Conservation (phyloP, 1,284 basidiomycete genomes). For the Cutaneotrichosporon sp. region DNA sequence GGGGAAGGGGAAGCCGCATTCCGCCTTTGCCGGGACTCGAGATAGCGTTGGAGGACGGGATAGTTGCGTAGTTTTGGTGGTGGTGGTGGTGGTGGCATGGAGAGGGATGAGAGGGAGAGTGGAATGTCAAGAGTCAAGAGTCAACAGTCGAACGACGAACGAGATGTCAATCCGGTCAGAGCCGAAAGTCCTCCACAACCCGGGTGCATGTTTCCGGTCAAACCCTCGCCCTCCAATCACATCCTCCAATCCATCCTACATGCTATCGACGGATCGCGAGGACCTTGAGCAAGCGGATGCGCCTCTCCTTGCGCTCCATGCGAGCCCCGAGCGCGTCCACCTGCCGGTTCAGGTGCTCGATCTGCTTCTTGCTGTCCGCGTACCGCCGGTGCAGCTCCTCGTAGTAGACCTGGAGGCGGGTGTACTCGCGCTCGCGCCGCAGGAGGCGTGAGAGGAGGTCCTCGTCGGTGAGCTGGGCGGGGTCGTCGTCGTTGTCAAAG, state of each 20-base stretch:
- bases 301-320: background rate
- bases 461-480: background rate
- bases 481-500: background rate
- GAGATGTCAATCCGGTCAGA: no score
- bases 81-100: background rate
- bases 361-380: background rate
- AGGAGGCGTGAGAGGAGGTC: conserved; percentile 1
- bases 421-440: background rate
- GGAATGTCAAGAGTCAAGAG: no score
- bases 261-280: background rate
- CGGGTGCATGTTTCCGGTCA: conserved; percentile 1
- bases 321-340: background rate
- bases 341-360: background rate
- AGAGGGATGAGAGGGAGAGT: no score
- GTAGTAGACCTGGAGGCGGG: conserved; percentile 1
- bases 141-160: no score
- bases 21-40: background rate
- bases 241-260: no score
- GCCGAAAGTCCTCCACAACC: background rate
- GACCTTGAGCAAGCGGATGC: background rate
- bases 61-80: background rate
- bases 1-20: background rate
- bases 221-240: no score
- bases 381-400: conserved; percentile 3
- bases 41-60: background rate